Evolutionary conservation across 2,329 filamentous ascomycete genomes (phyloP).

Genomic region (Grosmannia serpens): DNA sequence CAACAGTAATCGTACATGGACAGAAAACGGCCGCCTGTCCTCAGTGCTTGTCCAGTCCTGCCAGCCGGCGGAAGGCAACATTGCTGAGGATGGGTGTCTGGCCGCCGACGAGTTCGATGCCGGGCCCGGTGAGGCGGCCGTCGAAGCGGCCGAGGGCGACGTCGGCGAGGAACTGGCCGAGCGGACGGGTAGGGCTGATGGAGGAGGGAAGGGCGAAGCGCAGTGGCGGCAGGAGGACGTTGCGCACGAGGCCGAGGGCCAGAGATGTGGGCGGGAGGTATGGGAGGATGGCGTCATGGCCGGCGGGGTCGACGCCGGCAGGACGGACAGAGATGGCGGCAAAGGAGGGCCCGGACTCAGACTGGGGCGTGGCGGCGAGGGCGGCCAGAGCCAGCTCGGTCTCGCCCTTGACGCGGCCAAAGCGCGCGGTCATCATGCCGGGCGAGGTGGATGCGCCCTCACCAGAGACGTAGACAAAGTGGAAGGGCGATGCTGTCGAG

Average conservation of each 20-base stretch:
- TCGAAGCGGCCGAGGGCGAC: conserved; percentile 32
- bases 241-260: conserved; percentile 1
- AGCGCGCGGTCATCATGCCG: conserved; percentile 42
- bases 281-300: conserved; percentile 28
- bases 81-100: conserved; percentile 7
- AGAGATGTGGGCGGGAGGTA: conserved; percentile 26
- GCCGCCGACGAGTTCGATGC: conserved; percentile 15
- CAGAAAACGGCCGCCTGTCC: background rate
- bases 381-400: conserved; percentile 48
- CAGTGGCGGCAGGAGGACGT: conserved; percentile 17
- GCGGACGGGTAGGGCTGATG: conserved; percentile 26
- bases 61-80: conserved; percentile 6
- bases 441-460: conserved; percentile 32
- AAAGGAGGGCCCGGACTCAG: conserved; percentile 24
- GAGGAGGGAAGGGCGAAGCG: conserved; percentile 12
- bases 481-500: conserved; percentile 28
- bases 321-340: conserved; percentile 47
- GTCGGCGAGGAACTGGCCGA: conserved; percentile 32
- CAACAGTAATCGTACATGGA: too few species aligned
- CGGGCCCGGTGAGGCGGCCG: conserved; percentile 13
- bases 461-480: conserved; percentile 62
- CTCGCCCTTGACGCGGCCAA: conserved; percentile 55
- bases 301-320: conserved; percentile 39
- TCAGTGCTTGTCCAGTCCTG: background rate
- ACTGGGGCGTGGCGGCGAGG: conserved; percentile 20